Evolutionary conservation across 179 eudicot species (phyloP).

Genomic region (Actinidia chinensis): DNA sequence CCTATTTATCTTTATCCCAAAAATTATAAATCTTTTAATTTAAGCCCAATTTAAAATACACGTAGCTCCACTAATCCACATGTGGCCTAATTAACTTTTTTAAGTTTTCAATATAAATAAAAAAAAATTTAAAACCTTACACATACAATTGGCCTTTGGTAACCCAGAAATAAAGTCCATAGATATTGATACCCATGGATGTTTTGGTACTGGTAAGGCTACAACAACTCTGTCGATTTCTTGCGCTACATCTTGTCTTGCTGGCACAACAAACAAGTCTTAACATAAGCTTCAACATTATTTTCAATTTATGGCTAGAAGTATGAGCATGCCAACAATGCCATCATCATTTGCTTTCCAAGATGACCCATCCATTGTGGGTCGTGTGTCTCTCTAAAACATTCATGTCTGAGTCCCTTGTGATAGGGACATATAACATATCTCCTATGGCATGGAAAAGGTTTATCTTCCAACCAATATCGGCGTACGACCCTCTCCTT

Average conservation of each 20-base stretch:
- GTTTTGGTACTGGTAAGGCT: neutral
- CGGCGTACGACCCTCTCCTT: neutral
- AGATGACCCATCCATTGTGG: conserved; percentile 15
- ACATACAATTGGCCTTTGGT: neutral
- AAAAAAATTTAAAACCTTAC: too few species aligned
- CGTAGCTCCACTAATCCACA: too few species aligned
- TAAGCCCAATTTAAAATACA: too few species aligned
- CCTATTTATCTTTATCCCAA: too few species aligned
- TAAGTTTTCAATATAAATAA: too few species aligned
- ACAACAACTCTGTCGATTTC: conserved; percentile 3
- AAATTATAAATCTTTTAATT: too few species aligned
- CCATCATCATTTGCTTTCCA: neutral
- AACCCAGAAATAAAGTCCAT: conserved; percentile 21
- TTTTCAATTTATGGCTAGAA: conserved; percentile 8
- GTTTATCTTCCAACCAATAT: conserved; percentile 15
- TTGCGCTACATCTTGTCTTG: conserved; percentile 11
- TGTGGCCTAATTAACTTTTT: too few species aligned
- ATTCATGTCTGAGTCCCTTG: neutral
- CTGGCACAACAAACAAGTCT: conserved; percentile 18
- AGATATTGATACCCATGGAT: neutral
- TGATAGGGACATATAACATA: neutral
- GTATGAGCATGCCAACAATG: neutral
- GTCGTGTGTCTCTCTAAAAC: conserved; percentile 13
- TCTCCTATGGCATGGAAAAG: conserved; percentile 13
- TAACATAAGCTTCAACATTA: conserved; percentile 12